Evolutionary conservation across 2,329 filamentous ascomycete species (phyloP).

Genomic region (Exophiala aquamarina): DNA sequence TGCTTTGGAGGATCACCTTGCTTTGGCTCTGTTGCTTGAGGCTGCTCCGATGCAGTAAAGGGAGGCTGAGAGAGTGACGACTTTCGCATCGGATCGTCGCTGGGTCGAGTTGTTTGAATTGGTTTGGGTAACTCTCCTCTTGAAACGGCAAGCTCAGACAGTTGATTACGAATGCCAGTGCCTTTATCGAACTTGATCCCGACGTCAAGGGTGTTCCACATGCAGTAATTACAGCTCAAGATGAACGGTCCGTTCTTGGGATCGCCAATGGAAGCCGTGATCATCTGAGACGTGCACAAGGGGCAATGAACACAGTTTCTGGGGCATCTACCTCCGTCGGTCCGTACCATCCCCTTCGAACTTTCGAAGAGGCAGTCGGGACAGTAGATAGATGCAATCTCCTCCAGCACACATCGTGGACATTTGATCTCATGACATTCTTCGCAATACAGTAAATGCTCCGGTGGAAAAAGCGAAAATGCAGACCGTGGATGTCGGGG

Average conservation of each 20-base stretch:
- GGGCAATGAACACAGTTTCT: conserved; percentile 96
- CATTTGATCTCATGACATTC: conserved; percentile 97
- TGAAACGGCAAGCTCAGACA: conserved; percentile 69
- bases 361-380: conserved; percentile 95
- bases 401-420: conserved; percentile 85
- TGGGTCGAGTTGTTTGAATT: conserved; percentile 19
- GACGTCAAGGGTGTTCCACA: conserved; percentile 88
- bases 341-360: conserved; percentile 86
- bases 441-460: conserved; percentile 93
- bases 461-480: conserved; percentile 88
- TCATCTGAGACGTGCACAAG: conserved; percentile 77
- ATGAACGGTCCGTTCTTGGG: conserved; percentile 64
- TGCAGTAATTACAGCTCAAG: conserved; percentile 84
- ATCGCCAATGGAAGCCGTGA: conserved; percentile 59
- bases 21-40: conserved; percentile 33
- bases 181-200: conserved; percentile 87
- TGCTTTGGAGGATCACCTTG: conserved; percentile 49
- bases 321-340: conserved; percentile 91
- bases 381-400: conserved; percentile 93
- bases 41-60: conserved; percentile 22
- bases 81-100: conserved; percentile 16
- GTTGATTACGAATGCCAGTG: conserved; percentile 79
- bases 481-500: conserved; percentile 80
- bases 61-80: conserved; percentile 21
- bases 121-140: conserved; percentile 35